A percentile compares a stretch with the other conserved stretches of the same genome.
Evolutionary conservation across 257 asterid species (phyloP).

Genomic region (Voacanga thouarsii): DNA sequence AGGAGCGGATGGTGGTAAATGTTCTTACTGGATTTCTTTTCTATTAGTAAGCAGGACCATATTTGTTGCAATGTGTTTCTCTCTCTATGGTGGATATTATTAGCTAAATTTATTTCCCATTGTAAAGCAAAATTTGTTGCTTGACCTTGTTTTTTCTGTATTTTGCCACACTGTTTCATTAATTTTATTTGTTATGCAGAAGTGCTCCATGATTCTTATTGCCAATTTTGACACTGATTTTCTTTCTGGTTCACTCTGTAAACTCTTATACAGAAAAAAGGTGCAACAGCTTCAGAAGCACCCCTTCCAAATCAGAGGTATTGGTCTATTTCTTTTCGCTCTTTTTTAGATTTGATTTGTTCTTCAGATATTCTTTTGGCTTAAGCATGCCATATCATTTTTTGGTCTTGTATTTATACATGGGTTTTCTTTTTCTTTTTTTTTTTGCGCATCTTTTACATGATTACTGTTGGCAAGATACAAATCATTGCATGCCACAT

Average conservation of each 20-base stretch:
- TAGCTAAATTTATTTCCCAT: not conserved
- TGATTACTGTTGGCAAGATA: not conserved
- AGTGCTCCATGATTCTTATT: not conserved
- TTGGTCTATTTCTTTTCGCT: not conserved
- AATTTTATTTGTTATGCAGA: not conserved
- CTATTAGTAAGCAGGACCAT: not conserved
- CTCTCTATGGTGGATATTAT: not conserved
- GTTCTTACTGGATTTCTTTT: not conserved
- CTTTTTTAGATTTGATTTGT: not conserved
- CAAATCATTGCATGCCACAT: not conserved
- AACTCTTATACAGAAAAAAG: slow-evolving; percentile 55
- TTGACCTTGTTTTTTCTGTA: not conserved
- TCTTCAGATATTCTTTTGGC: not conserved
- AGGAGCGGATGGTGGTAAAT: slow-evolving; percentile 43
- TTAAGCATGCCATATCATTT: not conserved
- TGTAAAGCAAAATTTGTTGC: not conserved
- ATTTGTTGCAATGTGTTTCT: not conserved
- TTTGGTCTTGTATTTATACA: not conserved
- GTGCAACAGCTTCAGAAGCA: slow-evolving; percentile 35
- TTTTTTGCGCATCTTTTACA: not conserved
- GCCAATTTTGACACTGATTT: slow-evolving; percentile 7
- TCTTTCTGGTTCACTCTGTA: slow-evolving; percentile 17
- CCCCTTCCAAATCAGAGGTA: slow-evolving; percentile 54
- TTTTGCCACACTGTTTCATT: not conserved
- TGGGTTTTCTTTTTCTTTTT: not conserved